These are phyloP conservation scores for Rhinocladiella mackenziei DNA, from an alignment of 2,329 filamentous ascomycete genomes.

Conservation along the genomic window DNA sequence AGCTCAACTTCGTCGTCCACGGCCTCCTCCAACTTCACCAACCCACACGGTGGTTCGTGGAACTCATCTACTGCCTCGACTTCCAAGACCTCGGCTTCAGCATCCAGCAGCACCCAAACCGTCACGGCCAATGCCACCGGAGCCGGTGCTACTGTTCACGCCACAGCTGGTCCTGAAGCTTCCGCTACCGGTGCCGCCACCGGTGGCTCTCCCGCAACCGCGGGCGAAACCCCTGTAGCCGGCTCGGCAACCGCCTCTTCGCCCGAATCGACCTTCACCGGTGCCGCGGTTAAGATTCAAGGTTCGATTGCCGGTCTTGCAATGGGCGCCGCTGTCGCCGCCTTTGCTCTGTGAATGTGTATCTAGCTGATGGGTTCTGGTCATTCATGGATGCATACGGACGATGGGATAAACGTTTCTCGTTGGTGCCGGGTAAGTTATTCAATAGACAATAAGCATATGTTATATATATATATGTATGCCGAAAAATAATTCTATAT, in stretches of 20 bases:
- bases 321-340: conserved; percentile 14
- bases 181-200: background rate
- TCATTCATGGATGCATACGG: too few relatives aligned
- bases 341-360: conserved; percentile 14
- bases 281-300: conserved; percentile 15
- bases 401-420: too few relatives aligned
- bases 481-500: too few relatives aligned
- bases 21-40: conserved; percentile 1
- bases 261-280: conserved; percentile 12
- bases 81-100: background rate
- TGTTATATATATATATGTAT: too few relatives aligned
- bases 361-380: too few relatives aligned
- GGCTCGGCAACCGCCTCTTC: conserved; percentile 2
- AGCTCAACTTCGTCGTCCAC: conserved; percentile 12
- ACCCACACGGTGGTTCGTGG: background rate
- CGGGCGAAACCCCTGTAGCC: background rate
- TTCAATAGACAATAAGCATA: too few relatives aligned
- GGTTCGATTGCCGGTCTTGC: conserved; percentile 13
- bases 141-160: conserved; percentile 3
- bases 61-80: background rate
- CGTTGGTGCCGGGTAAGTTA: too few relatives aligned
- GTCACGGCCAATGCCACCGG: conserved; percentile 1
- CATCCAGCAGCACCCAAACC: conserved; percentile 3
- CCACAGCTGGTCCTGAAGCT: conserved; percentile 2
- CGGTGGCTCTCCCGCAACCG: conserved; percentile 1